Evolutionary conservation across 495 filamentous ascomycete species (phyloP).

Genomic region (Talaromyces proteolyticus): DNA sequence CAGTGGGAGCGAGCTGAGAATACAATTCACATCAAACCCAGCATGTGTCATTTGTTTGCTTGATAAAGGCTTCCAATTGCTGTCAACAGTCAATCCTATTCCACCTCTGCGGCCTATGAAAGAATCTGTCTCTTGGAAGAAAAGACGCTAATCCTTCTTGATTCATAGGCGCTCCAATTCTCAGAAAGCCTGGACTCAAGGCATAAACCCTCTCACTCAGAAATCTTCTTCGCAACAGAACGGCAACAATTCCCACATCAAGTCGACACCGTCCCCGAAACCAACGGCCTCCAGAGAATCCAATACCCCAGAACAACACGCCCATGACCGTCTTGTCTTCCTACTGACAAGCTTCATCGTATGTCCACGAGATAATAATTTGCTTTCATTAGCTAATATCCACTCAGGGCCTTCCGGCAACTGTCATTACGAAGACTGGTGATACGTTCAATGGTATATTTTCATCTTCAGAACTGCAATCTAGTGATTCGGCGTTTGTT

Average conservation of each 20-base stretch:
- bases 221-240: conserved; percentile 47
- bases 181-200: conserved; percentile 58
- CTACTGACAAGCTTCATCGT: conserved; percentile 59
- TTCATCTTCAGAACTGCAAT: conserved; percentile 51
- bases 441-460: conserved; percentile 72
- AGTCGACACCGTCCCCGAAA: conserved; percentile 34
- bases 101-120: conserved; percentile 1
- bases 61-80: too few relatives aligned
- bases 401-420: conserved; percentile 59
- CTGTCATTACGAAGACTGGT: conserved; percentile 61
- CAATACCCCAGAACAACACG: conserved; percentile 54
- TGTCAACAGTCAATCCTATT: not conserved
- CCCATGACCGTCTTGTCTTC: conserved; percentile 60
- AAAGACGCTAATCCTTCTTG: conserved; percentile 14
- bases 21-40: not conserved
- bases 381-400: conserved; percentile 16
- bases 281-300: conserved; percentile 38
- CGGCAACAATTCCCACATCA: conserved; percentile 36
- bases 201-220: conserved; percentile 62
- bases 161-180: conserved; percentile 40
- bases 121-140: not conserved
- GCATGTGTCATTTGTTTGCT: not conserved
- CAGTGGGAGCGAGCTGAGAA: not conserved
- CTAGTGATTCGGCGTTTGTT: conserved; percentile 55
- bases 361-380: conserved; percentile 22